Evolutionary conservation across 805 yeast species (phyloP).

Genomic region (Kodamaea nitidulidarum): DNA sequence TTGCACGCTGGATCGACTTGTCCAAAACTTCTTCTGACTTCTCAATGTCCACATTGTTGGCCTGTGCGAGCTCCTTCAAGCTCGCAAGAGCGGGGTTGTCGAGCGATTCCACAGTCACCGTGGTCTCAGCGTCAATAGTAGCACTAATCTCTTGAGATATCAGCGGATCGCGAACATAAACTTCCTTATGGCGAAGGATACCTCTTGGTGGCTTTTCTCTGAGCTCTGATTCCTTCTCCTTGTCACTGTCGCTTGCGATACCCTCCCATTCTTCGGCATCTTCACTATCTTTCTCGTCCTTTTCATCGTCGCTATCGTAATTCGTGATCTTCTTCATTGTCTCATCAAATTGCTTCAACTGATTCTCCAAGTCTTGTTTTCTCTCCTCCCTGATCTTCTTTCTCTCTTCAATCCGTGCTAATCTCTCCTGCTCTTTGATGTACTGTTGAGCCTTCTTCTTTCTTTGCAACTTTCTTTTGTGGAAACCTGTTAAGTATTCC

Average conservation of each 20-base stretch:
- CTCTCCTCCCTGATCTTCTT: constrained; percentile 67
- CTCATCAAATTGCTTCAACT: constrained; percentile 55
- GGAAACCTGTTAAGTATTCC: constrained; percentile 92
- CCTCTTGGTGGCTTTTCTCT: constrained; percentile 7
- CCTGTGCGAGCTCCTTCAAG: constrained; percentile 47
- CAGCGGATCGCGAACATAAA: constrained; percentile 26
- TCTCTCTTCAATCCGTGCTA: constrained; percentile 72
- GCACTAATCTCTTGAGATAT: constrained; percentile 22
- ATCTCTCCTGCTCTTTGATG: constrained; percentile 72
- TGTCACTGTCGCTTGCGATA: constrained; percentile 7
- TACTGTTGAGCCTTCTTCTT: constrained; percentile 79
- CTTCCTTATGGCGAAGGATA: constrained; percentile 20
- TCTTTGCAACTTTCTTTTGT: constrained; percentile 85
- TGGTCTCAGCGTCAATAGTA: constrained; percentile 44
- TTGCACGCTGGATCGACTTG: constrained; percentile 72
- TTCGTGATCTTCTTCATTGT: constrained; percentile 27
- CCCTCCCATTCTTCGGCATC: constrained; percentile 8
- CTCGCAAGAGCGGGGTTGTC: constrained; percentile 41
- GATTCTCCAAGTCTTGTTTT: constrained; percentile 59
- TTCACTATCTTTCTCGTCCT: constrained; percentile 6
- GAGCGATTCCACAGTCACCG: constrained; percentile 54
- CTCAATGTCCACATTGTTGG: constrained; percentile 67
- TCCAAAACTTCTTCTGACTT: constrained; percentile 67
- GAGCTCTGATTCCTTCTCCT: constrained; percentile 4
- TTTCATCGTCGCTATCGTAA: constrained; percentile 29